Conservation (phyloP, 306 rosid genomes). For the Lathyrus oleraceus region DNA sequence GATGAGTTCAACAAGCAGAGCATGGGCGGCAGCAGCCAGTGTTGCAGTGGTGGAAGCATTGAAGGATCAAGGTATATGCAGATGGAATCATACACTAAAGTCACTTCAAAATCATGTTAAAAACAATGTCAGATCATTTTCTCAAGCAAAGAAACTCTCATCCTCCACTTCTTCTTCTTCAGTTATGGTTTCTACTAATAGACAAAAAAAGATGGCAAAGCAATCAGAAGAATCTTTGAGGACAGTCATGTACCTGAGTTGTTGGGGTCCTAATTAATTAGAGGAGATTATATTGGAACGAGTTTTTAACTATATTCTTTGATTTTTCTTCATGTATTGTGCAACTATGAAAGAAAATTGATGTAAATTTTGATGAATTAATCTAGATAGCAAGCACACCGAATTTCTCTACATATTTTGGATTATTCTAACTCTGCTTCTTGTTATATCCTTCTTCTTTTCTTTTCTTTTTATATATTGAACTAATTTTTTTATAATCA, state of each 20-base stretch:
- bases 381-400: neutral
- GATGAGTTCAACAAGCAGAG: conserved; percentile 43
- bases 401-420: neutral
- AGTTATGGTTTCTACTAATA: neutral
- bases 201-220: conserved; percentile 31
- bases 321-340: neutral
- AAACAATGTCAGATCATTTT: conserved; percentile 13
- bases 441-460: no score
- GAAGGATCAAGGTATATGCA: conserved; percentile 68
- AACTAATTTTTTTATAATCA: no score
- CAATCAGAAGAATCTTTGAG: conserved; percentile 68
- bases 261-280: conserved; percentile 48
- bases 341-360: neutral
- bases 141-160: conserved; percentile 41
- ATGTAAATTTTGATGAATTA: neutral
- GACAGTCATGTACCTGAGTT: conserved; percentile 70
- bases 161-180: conserved; percentile 37
- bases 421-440: neutral
- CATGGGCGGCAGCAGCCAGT: conserved; percentile 45
- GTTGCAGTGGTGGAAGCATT: conserved; percentile 47
- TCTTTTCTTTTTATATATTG: no score
- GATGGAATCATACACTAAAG: conserved; percentile 48
- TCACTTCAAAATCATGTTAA: neutral
- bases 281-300: neutral
- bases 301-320: neutral